Evolutionary conservation across 2,329 filamentous ascomycete genomes (phyloP).

Genomic region (Cladosporium sp.): DNA sequence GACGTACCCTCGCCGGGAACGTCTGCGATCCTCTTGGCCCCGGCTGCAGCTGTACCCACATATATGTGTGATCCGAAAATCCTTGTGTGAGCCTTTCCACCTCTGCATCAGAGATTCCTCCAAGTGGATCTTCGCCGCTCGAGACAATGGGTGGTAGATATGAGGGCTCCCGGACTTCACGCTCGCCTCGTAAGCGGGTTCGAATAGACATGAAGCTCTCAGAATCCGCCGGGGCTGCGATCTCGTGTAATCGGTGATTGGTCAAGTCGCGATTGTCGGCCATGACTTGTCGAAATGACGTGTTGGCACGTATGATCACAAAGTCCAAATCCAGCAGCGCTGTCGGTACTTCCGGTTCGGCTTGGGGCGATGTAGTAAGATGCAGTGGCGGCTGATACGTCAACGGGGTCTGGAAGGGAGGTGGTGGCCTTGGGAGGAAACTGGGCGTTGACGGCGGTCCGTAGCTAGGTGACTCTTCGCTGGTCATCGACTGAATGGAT

Average conservation of each 20-base stretch:
- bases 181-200: constrained; percentile 40
- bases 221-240: constrained; percentile 37
- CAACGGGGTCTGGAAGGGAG: constrained; percentile 6
- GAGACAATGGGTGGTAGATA: constrained; percentile 46
- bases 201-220: constrained; percentile 40
- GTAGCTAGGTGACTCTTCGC: constrained; percentile 22
- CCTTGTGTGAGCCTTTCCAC: constrained; percentile 40
- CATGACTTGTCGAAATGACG: constrained; percentile 39
- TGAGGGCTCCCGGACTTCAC: constrained; percentile 42
- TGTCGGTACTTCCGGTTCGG: constrained; percentile 23
- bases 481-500: constrained; percentile 27
- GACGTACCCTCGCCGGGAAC: constrained; percentile 30
- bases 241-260: constrained; percentile 37
- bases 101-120: constrained; percentile 36
- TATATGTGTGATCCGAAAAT: constrained; percentile 36
- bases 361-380: not conserved
- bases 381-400: constrained; percentile 1
- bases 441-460: constrained; percentile 14
- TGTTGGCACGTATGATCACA: constrained; percentile 41
- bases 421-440: constrained; percentile 14
- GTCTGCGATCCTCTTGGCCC: constrained; percentile 28
- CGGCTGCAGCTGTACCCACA: constrained; percentile 32
- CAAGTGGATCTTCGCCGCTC: constrained; percentile 38
- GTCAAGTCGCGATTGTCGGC: constrained; percentile 32
- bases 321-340: constrained; percentile 45